Evolutionary conservation across 176 grass and related monocot genomes (phyloP), one percentile per base, ranked within the genome.

Genomic region (Triticum dicoccoides): DNA sequence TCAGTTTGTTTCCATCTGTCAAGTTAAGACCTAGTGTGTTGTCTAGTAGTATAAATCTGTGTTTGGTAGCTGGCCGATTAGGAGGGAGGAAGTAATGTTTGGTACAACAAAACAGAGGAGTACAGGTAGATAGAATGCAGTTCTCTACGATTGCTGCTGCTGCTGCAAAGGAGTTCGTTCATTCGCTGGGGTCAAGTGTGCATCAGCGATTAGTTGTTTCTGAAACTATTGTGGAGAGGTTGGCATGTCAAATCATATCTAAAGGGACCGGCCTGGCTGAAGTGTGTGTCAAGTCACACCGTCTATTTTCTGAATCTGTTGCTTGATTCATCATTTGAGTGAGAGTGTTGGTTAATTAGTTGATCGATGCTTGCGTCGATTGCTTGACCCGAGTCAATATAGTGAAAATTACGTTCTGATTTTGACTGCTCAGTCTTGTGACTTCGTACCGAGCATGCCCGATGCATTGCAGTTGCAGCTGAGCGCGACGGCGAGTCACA

Each of bases 61-160:
- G 54, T 24, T 69, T 52, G 44, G 59, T 29, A 18, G 66, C 73
- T 54, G 45, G 38, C 47, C 4, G 34, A 58, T 49, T 73, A 61
- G 8, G 29, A 74, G 47, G 42, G 8, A 61, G 18, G 56, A 74
- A 2, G 42, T 15, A 75, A 39, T 81, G 59, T 64, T 87, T 73
- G 77, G 67, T 73, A 12, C 25, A 80, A 72, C 66, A 73, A 86
- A 69, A 34, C 67, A 33, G 38, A 80, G 70, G 25, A 80, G 10
- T 17, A 87, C 29, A 51, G 38, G 68, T 74, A 63, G 85, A 44
- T 82, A 41, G 58, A 52, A 38, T 64, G 29, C 14, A 83, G 5
- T 42, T 73, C 8, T 83, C 67, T 73, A 9, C 12, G 42, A 30
- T 25, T 2, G 7, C 24, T 72, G 21, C 66, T 38, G 11, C 23